Base-by-base conservation (phyloP, 331 rosid species). In the Spiraea crenata region DNA sequence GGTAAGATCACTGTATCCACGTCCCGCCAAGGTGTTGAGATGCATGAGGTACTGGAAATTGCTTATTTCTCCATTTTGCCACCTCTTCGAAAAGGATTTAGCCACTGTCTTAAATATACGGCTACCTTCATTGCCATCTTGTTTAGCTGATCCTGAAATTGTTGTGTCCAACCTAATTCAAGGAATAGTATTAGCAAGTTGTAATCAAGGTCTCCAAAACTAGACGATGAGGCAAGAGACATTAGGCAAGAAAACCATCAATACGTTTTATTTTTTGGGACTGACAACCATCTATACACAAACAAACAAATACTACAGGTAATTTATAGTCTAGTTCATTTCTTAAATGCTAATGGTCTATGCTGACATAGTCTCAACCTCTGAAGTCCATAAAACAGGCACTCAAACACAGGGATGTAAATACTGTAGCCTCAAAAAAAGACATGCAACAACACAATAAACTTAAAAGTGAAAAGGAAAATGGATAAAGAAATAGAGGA, bases 31-130 rank as follows among this genome's bases (percentile, higher is more conserved):
- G 67, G 99, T 95, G 76, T 95, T 95, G 62, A 95, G 98, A 85
- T 91, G 96, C 99, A 95, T 95, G 78, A 95, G 98, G 83, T 95
- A 95, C 71, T 95, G 99, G 77, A 95, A 95, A 76, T 95, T 95
- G 92, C 96, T 95, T 72, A 92, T 95, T 82, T 95, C 99, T 70
- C 99, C 99, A 82, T 69, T 91, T 75, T 95, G 99, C 99, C 99
- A 95, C 77, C 99, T 86, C 80, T 88, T 95, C 25, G 96, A 95
- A 87, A 95, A 95, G 54, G 99, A 95, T 80, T 95, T 95, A 57
- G 99, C 96, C 85, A 77, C 76, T 73, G 86, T 75, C 87, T 92
- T 95, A 85, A 95, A 95, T 67, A 95, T 88, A 49, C 96, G 96
- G 77, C 98, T 86, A 65, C 99, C 98, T 82, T 95, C 99, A 9